Percentiles rank a stretch among this genome's conserved stretches.
phyloP scores from a whole-genome alignment of 1,284 basidiomycete species.

The Xerocomus minutiporus region DNA sequence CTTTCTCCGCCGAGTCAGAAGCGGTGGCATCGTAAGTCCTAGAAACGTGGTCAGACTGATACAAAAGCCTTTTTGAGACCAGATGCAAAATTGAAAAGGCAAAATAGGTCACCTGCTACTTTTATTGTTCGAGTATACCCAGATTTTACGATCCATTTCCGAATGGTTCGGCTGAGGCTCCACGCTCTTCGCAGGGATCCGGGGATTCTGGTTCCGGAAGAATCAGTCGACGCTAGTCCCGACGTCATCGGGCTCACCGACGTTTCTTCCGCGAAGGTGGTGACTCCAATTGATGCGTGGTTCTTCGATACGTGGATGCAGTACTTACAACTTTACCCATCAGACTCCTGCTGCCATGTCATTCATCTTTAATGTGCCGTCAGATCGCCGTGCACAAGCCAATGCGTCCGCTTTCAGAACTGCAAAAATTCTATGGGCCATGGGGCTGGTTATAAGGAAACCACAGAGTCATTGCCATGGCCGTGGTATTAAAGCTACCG shows the following conservation, averaged over 20 bases:
- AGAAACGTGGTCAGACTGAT: not conserved
- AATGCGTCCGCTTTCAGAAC: not conserved
- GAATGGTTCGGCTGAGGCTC: not conserved
- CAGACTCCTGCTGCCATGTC: not conserved
- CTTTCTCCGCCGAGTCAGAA: not conserved
- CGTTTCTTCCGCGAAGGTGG: conserved; percentile 6
- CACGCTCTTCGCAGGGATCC: not conserved
- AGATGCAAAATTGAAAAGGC: not conserved
- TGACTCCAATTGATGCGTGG: conserved; percentile 3
- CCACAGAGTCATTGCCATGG: not conserved
- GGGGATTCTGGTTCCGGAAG: conserved; percentile 5
- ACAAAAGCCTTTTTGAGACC: too few relatives aligned
- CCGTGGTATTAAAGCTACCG: not conserved
- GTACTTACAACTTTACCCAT: too few relatives aligned
- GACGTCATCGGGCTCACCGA: conserved; percentile 1
- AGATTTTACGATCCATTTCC: not conserved
- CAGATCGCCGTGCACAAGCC: not conserved
- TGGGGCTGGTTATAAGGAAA: not conserved
- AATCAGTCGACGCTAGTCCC: not conserved
- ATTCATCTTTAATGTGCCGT: not conserved
- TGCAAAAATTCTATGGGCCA: not conserved
- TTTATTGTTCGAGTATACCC: too few relatives aligned
- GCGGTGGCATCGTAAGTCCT: not conserved
- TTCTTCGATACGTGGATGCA: not conserved
- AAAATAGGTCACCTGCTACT: not conserved